Evolutionary conservation across 139 green algal species (phyloP).

Genomic region (Chlamydomonas incerta): DNA sequence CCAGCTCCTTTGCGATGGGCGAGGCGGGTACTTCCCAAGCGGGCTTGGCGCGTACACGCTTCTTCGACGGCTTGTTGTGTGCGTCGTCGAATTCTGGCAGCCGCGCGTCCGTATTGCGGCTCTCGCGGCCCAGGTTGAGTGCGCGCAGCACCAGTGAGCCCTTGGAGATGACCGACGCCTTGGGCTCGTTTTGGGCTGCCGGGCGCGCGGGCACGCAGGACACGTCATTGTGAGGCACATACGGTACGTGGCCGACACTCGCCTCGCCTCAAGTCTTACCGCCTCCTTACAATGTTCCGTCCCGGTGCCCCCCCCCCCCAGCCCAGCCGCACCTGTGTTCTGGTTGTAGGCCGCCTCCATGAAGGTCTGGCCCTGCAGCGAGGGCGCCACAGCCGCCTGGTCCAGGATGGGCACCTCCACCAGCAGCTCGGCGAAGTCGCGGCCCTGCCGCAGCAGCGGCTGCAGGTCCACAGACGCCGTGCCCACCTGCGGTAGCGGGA

Average conservation of each 20-base stretch:
- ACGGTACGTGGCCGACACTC: no score
- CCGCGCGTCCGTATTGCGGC: slow-evolving; percentile 31
- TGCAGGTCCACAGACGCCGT: slow-evolving; percentile 59
- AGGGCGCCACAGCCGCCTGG: slow-evolving; percentile 41
- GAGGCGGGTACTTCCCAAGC: slow-evolving; percentile 50
- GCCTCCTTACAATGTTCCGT: no score
- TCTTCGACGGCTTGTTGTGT: slow-evolving; percentile 35
- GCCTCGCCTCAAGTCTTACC: no score
- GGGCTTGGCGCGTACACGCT: slow-evolving; percentile 53
- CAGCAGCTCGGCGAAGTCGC: slow-evolving; percentile 66
- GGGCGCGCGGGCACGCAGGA: not conserved
- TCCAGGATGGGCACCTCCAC: slow-evolving; percentile 71
- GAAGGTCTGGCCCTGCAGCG: slow-evolving; percentile 35
- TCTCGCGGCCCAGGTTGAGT: slow-evolving; percentile 64
- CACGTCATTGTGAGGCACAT: no score
- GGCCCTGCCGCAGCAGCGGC: slow-evolving; percentile 73
- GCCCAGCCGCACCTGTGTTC: slow-evolving; percentile 20
- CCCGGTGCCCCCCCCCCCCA: no score
- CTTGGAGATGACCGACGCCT: slow-evolving; percentile 54
- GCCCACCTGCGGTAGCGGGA: slow-evolving; percentile 60
- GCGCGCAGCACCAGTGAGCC: slow-evolving; percentile 57
- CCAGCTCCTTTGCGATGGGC: slow-evolving; percentile 58
- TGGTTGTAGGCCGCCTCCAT: slow-evolving; percentile 32
- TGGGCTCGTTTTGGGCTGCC: slow-evolving; percentile 33
- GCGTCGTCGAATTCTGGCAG: slow-evolving; percentile 42